phyloP scores from a whole-genome alignment of 306 rosid species.

The Acacia crassicarpa region DNA sequence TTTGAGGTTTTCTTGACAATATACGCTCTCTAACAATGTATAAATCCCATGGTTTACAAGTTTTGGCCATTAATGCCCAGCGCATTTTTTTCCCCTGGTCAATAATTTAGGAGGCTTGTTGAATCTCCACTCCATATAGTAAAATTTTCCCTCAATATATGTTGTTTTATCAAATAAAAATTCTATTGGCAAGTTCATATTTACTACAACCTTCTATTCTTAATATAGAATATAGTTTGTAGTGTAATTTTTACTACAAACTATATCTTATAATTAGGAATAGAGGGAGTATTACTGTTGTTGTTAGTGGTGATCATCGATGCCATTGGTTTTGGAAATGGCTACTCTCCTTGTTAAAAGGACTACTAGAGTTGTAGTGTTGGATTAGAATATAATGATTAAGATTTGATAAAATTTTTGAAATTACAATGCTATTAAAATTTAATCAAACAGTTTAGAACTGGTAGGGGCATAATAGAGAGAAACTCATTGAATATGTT shows the following conservation, averaged over 20 bases:
- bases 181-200: slow-evolving; percentile 10
- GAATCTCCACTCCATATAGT: background rate
- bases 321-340: background rate
- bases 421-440: background rate
- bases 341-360: background rate
- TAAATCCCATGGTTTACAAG: background rate
- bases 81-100: background rate
- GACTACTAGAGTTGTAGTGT: background rate
- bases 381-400: background rate
- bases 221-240: no score
- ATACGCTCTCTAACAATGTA: slow-evolving; percentile 9
- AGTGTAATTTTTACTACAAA: no score
- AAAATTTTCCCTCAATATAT: slow-evolving; percentile 7
- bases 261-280: no score
- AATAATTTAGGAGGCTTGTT: background rate
- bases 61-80: background rate
- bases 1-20: slow-evolving; percentile 7
- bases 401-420: background rate
- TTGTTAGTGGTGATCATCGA: background rate
- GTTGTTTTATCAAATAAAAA: slow-evolving; percentile 28
- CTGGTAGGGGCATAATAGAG: background rate
- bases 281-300: background rate
- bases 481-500: background rate
- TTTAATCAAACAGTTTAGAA: background rate
- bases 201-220: no score